Evolutionary conservation across 495 filamentous ascomycete genomes (phyloP), one percentile per base, ranked within the genome.

Genomic region (Cenococcum geophilum): DNA sequence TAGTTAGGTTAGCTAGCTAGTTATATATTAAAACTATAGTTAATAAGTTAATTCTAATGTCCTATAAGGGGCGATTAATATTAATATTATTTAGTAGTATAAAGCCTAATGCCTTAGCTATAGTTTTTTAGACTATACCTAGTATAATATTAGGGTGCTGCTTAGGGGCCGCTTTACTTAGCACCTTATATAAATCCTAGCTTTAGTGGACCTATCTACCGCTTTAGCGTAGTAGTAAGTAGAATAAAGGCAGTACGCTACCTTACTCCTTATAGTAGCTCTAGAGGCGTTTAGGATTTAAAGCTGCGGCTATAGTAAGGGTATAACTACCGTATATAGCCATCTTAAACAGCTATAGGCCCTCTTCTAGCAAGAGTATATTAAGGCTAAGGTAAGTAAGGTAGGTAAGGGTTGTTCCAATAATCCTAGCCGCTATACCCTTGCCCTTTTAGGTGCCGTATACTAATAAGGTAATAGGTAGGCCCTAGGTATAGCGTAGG

Each of bases 41-140:
- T 62, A 72, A 62, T 4, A 67, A 72, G 48, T 72, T 67, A 35
- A 72, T 60, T 8, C 68, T 67, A 22, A 72, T 62, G 16, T 68
- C 68, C 20, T 70, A 5, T 40, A 73, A 43, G n/a, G 69, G 63
- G 11, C 32, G 59, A 21, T 61, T 45, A 23, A 63, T 57, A 23
- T 73, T 66, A 14, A 73, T 55, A n/a, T 71, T 59, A 20, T 43
- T 14, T n/a, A 49, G 47, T 12, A 18, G 21, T 3, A 43, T 54
- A 52, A 65, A 70, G 0, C 66, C 69, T 42, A 73, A 60, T 0
- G 64, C 58, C 60, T 64, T 73, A 59, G 69, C 68, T 34, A 70
- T 55, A 0, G 64, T 61, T 47, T 66, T 53, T 37, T 58, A 68
- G 36, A 73, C 62, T 57, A 66, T 66, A 43, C 42, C 23, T 40